Evolutionary conservation across 129 eudicot genomes (phyloP), one percentile per base, ranked within the genome.

Genomic region (Gnaphalium uliginosum): DNA sequence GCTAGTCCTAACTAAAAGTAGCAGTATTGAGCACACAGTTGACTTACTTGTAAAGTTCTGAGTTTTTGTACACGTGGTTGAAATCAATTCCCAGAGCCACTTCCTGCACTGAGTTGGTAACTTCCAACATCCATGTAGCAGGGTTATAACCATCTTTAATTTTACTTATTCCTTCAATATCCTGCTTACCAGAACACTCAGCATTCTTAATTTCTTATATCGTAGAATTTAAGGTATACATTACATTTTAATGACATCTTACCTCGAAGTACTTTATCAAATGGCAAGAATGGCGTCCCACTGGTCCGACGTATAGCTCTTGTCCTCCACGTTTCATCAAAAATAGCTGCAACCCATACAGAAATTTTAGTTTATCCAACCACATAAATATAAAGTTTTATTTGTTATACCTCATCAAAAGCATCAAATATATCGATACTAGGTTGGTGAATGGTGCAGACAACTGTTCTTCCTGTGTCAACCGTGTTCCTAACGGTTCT

Each of bases 51-150:
- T 80, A 83, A 4, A 83, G 70, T 27, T 85, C 85, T 2, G 96
- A 90, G 25, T 85, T 87, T 30, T 63, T 83, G 78, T 87, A 90
- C 6, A 82, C 15, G 33, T 84, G 82, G 8, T 89, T 66, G 71
- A 87, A 88, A 76, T 88, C 91, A 10, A 82, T 75, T 13, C 89
- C 91, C 54, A 82, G 72, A 32, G 80, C 81, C 69, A 67, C 27
- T 74, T 90, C 92, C 75, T 87, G 87, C n/a, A 79, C 80, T 15
- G 86, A 53, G 24, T 87, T 39, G 48, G 82, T 73, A 51, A 88
- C 86, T 76, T 90, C 93, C 75, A 90, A 69, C 96, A 90, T 90
- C 96, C 96, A 90, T 1, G 93, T 88, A 43, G 96, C 96, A 6
- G 96, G 96, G 71, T 90, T 90, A 19, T 90, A 86, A 2, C 89